Evolutionary conservation across 148 eudicot species (phyloP).

Genomic region (Talinum fruticosum): DNA sequence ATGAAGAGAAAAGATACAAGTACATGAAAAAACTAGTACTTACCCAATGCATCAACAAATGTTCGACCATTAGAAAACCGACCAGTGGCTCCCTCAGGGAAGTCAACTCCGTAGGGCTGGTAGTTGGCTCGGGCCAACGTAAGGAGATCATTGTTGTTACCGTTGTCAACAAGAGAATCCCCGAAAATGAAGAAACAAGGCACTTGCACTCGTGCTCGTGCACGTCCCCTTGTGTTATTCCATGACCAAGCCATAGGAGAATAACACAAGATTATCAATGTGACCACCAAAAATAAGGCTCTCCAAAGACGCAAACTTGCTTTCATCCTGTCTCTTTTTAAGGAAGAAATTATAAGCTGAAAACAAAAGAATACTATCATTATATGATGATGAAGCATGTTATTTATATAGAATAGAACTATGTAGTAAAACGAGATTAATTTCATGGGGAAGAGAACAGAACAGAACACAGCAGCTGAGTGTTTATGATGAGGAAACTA

Average conservation of each 20-base stretch:
- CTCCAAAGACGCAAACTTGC: not conserved
- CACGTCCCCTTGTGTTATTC: not conserved
- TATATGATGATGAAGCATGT: no score
- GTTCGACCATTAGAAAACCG: conserved; percentile 75
- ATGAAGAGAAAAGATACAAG: no score
- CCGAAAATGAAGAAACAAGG: conserved; percentile 68
- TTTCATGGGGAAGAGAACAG: not conserved
- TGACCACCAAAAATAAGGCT: not conserved
- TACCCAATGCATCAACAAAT: conserved; percentile 60
- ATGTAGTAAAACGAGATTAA: no score
- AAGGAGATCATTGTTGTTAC: conserved; percentile 63
- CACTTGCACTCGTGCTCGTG: conserved; percentile 31
- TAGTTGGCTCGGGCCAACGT: conserved; percentile 70
- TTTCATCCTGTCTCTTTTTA: not conserved
- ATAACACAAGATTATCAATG: conserved; percentile 4
- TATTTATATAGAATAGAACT: no score
- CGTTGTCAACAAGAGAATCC: conserved; percentile 76
- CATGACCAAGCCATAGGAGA: conserved; percentile 13
- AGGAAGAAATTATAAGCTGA: not conserved
- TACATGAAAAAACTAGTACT: not conserved
- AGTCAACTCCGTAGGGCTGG: conserved; percentile 76
- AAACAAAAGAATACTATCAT: not conserved
- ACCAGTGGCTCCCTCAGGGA: conserved; percentile 57
- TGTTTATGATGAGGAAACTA: not conserved
- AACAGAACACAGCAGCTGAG: no score